Evolutionary conservation across 2,329 filamentous ascomycete genomes (phyloP).

Genomic region (Aureobasidium sp.): DNA sequence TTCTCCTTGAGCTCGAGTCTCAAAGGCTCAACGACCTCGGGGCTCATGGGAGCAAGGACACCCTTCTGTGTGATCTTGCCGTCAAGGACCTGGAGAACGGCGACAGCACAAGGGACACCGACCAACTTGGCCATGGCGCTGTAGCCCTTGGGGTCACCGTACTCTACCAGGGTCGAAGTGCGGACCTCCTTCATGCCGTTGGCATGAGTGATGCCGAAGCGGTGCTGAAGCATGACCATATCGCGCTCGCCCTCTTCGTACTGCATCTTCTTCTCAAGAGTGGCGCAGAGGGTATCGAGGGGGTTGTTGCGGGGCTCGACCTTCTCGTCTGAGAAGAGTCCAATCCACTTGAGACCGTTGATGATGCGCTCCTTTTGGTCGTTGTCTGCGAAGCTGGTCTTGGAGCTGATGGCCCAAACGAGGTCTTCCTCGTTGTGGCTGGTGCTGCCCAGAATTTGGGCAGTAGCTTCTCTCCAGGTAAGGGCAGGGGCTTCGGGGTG

Average conservation of each 20-base stretch:
- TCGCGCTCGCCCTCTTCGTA: conserved; percentile 78
- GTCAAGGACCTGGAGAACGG: conserved; percentile 46
- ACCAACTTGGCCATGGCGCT: conserved; percentile 79
- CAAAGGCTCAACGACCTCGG: conserved; percentile 63
- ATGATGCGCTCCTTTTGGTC: conserved; percentile 66
- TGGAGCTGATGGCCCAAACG: conserved; percentile 63
- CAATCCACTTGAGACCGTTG: conserved; percentile 65
- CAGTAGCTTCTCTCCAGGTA: conserved; percentile 78
- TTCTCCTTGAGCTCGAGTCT: conserved; percentile 73
- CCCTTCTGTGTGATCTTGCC: conserved; percentile 32
- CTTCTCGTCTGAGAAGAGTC: conserved; percentile 58
- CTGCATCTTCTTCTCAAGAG: conserved; percentile 85
- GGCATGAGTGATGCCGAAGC: conserved; percentile 76
- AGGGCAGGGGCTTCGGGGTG: conserved; percentile 37
- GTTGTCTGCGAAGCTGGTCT: conserved; percentile 62
- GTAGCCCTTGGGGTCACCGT: conserved; percentile 68
- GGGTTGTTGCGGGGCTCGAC: conserved; percentile 71
- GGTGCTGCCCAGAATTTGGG: conserved; percentile 64
- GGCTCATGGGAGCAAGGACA: conserved; percentile 69
- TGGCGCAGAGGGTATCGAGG: conserved; percentile 84
- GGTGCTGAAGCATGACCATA: conserved; percentile 71
- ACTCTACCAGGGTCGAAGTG: conserved; percentile 75
- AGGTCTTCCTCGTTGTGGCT: conserved; percentile 59
- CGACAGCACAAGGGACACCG: conserved; percentile 66
- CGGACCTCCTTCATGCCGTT: conserved; percentile 70